A percentile compares a stretch with the other conserved stretches of the same genome.
phyloP scores from a whole-genome alignment of 768 basidiomycete genomes.

The Pulveroboletus sp. region DNA sequence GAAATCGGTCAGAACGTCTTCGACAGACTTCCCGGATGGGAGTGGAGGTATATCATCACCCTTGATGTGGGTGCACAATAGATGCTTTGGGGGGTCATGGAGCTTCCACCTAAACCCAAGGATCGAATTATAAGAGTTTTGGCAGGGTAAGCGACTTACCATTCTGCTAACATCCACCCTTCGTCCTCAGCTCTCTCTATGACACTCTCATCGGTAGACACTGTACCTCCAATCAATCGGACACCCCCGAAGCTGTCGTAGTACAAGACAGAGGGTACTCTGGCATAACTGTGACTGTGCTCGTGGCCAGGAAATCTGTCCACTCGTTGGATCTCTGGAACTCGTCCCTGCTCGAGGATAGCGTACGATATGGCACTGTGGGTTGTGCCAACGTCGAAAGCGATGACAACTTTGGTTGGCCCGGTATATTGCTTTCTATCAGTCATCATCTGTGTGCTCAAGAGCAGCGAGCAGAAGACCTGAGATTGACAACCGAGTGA shows the following conservation, averaged over 20 bases:
- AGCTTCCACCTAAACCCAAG: slow-evolving; percentile 32
- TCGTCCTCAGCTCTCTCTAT: slow-evolving; percentile 39
- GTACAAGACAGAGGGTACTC: slow-evolving; percentile 46
- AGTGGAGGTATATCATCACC: slow-evolving; percentile 37
- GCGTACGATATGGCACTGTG: slow-evolving; percentile 38
- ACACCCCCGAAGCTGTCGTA: slow-evolving; percentile 40
- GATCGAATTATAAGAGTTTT: not conserved
- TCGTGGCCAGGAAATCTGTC: slow-evolving; percentile 40
- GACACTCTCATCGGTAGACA: slow-evolving; percentile 26
- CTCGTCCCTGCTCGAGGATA: slow-evolving; percentile 39
- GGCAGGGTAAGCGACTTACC: slow-evolving; percentile 22
- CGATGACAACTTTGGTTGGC: slow-evolving; percentile 23
- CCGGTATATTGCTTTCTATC: not conserved
- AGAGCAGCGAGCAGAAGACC: not conserved
- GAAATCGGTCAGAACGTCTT: slow-evolving; percentile 45
- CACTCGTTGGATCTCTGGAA: slow-evolving; percentile 33
- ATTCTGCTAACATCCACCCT: slow-evolving; percentile 40
- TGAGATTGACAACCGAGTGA: not conserved
- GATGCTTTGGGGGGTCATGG: slow-evolving; percentile 35
- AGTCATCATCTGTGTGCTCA: not conserved
- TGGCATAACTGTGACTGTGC: slow-evolving; percentile 40
- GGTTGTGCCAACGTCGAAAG: slow-evolving; percentile 40
- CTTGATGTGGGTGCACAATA: slow-evolving; percentile 23
- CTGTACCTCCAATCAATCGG: slow-evolving; percentile 38
- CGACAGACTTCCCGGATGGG: slow-evolving; percentile 38